These are phyloP conservation scores for Magnaporthales sp. DNA, from an alignment of 2,329 filamentous ascomycete species.

Conservation along the genomic window DNA sequence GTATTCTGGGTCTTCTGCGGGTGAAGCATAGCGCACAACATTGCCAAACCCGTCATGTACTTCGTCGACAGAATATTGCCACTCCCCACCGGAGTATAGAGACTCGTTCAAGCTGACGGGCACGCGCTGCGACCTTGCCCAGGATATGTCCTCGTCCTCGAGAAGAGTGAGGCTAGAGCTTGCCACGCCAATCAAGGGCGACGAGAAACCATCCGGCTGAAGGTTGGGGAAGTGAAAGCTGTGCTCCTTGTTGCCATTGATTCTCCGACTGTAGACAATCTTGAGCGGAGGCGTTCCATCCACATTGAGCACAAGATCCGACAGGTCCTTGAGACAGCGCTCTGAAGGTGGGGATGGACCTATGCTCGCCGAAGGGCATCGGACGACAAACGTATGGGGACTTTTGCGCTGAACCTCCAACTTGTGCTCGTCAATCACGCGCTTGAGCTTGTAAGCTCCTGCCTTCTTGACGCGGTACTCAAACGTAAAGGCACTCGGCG, in stretches of 20 bases:
- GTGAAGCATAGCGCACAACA: constrained; percentile 61
- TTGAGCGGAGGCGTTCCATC: constrained; percentile 84
- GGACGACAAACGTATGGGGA: constrained; percentile 74
- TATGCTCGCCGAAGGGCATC: constrained; percentile 74
- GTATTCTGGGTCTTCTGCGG: constrained; percentile 59
- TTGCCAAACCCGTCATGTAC: constrained; percentile 90
- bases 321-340: constrained; percentile 81
- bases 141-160: constrained; percentile 61
- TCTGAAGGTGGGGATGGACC: constrained; percentile 51
- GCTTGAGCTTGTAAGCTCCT: constrained; percentile 76
- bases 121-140: constrained; percentile 70
- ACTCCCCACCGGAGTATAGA: constrained; percentile 67
- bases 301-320: constrained; percentile 74
- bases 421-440: constrained; percentile 87
- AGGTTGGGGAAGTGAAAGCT: constrained; percentile 89
- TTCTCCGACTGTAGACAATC: constrained; percentile 81
- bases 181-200: constrained; percentile 57
- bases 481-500: constrained; percentile 55
- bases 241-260: constrained; percentile 68
- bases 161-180: constrained; percentile 40
- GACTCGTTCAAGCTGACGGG: constrained; percentile 85
- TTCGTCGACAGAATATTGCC: constrained; percentile 87
- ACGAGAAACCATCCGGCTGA: constrained; percentile 78
- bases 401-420: constrained; percentile 75
- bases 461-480: constrained; percentile 73